Conservation (phyloP, 1,284 basidiomycete genomes). For the Coniferiporia sulphurascens region DNA sequence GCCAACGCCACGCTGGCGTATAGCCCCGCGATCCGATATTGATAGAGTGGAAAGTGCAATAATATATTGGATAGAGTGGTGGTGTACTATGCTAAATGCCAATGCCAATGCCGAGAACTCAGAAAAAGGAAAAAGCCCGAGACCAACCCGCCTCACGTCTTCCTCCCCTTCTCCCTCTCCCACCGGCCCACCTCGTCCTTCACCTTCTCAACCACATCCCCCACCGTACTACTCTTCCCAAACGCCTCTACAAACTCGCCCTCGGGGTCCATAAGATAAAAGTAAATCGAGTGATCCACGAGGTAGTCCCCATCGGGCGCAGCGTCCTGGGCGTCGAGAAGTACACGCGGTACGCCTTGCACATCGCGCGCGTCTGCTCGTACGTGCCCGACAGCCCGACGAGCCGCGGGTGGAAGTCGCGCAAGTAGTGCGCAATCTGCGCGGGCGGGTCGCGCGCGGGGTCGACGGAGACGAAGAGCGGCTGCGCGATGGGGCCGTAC, state of each 20-base stretch:
- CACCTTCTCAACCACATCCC: constrained; percentile 66
- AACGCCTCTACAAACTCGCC: constrained; percentile 97
- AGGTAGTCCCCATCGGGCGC: constrained; percentile 89
- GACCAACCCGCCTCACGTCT: constrained; percentile 22
- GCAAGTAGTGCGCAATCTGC: constrained; percentile 55
- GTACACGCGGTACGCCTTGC: constrained; percentile 96
- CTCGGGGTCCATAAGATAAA: constrained; percentile 97
- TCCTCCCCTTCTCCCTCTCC: constrained; percentile 38
- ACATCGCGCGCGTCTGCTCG: constrained; percentile 80
- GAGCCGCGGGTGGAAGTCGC: constrained; percentile 90
- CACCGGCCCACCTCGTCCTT: constrained; percentile 54
- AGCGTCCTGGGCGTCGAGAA: constrained; percentile 93
- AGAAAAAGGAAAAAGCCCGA: background rate
- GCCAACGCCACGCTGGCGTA: background rate
- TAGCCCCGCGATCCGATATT: background rate
- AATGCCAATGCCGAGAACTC: background rate
- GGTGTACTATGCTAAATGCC: background rate
- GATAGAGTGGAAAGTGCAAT: background rate
- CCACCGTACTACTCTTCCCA: constrained; percentile 74
- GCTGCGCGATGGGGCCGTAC: constrained; percentile 63
- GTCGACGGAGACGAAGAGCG: constrained; percentile 95
- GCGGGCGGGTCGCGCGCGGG: constrained; percentile 83
- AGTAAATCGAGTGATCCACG: constrained; percentile 95
- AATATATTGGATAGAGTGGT: background rate
- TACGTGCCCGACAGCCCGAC: constrained; percentile 88